Conservation (phyloP, 108 stramenopile genomes). For the Chaetoceros muelleri region DNA sequence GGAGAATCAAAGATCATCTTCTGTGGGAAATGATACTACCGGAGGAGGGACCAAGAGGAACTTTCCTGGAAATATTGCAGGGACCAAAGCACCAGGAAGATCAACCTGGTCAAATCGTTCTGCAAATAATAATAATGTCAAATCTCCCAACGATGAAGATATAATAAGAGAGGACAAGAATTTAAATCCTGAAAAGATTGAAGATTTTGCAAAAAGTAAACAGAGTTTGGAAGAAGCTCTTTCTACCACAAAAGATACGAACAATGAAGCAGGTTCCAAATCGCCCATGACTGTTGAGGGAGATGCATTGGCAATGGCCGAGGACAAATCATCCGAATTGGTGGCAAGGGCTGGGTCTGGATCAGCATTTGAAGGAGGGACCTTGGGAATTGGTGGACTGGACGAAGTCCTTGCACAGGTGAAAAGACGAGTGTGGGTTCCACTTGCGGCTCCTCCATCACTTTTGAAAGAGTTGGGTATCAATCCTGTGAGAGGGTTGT, state of each 20-base stretch:
- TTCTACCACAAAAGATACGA: neutral
- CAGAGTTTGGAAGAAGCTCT: neutral
- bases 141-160: too few relatives aligned
- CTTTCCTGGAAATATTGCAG: constrained; percentile 6
- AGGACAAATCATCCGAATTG: constrained; percentile 44
- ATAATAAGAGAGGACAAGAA: constrained; percentile 13
- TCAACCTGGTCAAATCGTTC: constrained; percentile 35
- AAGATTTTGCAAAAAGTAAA: neutral
- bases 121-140: constrained; percentile 11
- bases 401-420: constrained; percentile 70
- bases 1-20: constrained; percentile 27
- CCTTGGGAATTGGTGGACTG: constrained; percentile 71
- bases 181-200: neutral
- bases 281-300: neutral
- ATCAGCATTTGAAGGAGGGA: constrained; percentile 51
- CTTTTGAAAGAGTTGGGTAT: constrained; percentile 68
- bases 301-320: constrained; percentile 13
- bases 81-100: constrained; percentile 10
- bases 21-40: neutral
- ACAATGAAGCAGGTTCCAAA: neutral
- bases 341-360: constrained; percentile 67
- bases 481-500: constrained; percentile 62
- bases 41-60: constrained; percentile 2
- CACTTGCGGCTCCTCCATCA: constrained; percentile 70
- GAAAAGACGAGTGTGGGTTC: constrained; percentile 74